Conservation (phyloP, 176 grass and related monocot species). For the Lolium rigidum region DNA sequence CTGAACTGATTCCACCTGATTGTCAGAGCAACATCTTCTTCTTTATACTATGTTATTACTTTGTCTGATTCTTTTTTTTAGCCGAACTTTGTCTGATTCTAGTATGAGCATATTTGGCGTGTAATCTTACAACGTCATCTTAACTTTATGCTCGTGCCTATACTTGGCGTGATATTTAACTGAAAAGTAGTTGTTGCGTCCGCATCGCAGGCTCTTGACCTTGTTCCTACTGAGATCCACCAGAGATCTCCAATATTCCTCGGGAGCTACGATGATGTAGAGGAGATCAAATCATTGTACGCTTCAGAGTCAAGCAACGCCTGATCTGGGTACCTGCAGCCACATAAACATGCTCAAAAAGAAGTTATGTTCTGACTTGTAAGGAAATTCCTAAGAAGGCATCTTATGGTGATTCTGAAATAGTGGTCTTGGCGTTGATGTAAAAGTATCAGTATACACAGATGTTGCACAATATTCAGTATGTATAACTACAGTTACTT, state of each 20-base stretch:
- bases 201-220: slow-evolving; percentile 74
- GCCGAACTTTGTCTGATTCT: neutral
- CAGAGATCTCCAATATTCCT: slow-evolving; percentile 91
- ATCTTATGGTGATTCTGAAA: neutral
- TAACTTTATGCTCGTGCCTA: neutral
- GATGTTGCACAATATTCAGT: neutral
- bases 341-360: neutral
- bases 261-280: slow-evolving; percentile 90
- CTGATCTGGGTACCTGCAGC: slow-evolving; percentile 21
- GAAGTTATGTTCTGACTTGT: neutral
- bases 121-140: neutral
- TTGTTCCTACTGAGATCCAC: slow-evolving; percentile 72
- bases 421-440: neutral
- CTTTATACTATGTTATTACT: no score
- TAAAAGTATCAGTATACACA: neutral
- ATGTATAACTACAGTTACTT: neutral
- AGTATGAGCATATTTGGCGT: neutral
- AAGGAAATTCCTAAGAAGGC: neutral
- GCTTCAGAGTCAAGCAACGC: slow-evolving; percentile 49
- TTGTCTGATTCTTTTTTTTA: no score
- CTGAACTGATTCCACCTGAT: neutral
- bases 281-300: slow-evolving; percentile 85
- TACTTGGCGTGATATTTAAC: neutral
- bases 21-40: neutral
- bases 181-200: slow-evolving; percentile 16